Evolutionary conservation across 306 rosid genomes (phyloP), one percentile per base, ranked within the genome.

Genomic region (Senna tora): DNA sequence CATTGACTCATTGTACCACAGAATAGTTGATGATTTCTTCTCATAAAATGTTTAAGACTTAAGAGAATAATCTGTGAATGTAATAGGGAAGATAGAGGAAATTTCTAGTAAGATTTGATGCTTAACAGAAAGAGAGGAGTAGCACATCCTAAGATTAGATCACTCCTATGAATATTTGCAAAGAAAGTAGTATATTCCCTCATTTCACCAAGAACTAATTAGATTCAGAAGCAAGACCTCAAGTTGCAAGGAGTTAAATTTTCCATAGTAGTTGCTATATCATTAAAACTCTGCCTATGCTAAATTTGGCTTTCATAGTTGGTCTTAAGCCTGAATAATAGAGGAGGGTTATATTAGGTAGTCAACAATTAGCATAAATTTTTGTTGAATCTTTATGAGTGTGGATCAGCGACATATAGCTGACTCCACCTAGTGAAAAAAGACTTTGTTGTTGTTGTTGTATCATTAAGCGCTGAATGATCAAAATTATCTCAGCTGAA

Each of bases 51-150:
- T 36, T 43, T 9, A 2, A 28, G 39, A 34, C 45, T 67, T 10
- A 7, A 25, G 30, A 25, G 1, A 79, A 73, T 38, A 33, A 19
- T 1, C 1, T 14, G 51, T 2, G 16, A 41, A 50, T 51, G 9
- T 61, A 52, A 19, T 61, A 15, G 43, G 64, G 73, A 41, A 12
- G 50, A 51, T 36, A 34, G 51, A 36, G 28, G 51, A 20, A 69
- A 20, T 7, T 51, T 16, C 38, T 22, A 17, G 16, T 9, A 63
- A 38, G 22, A n/a, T 63, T 62, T 41, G 17, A 20, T 25, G 34
- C 51, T 62, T 38, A 6, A 49, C 19, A 5, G 28, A 62, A 62
- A 39, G 51, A 20, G 51, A 16, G 51, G 52, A 64, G 32, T 28
- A 42, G 50, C 50, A 12, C 17, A 38, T 64, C 20, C 69, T 42